A percentile compares a stretch with the other conserved stretches of the same genome.
phyloP scores from a whole-genome alignment of 2,329 filamentous ascomycete genomes.

The Aspergillus caelatus region DNA sequence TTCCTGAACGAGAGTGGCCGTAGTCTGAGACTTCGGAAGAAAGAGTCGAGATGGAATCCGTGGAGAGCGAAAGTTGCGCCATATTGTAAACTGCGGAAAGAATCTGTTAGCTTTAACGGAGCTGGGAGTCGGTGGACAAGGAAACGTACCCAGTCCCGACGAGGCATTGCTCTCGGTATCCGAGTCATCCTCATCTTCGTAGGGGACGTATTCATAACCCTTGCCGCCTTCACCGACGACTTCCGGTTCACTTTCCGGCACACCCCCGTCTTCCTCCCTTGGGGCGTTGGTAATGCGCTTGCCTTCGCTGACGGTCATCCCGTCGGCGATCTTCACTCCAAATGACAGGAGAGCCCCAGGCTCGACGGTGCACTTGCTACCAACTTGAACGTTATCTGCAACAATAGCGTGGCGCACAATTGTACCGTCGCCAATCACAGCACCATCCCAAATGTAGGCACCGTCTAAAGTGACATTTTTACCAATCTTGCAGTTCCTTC shows the following conservation, averaged over 20 bases:
- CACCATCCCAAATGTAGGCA: slow-evolving; percentile 87
- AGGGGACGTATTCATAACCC: slow-evolving; percentile 67
- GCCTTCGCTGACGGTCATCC: slow-evolving; percentile 47
- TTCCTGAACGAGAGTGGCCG: slow-evolving; percentile 64
- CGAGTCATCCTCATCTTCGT: slow-evolving; percentile 67
- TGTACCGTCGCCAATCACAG: slow-evolving; percentile 73
- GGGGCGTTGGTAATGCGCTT: slow-evolving; percentile 50
- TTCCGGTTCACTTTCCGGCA: slow-evolving; percentile 50
- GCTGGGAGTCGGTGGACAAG: neutral
- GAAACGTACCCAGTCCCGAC: slow-evolving; percentile 39
- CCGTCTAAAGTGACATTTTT: slow-evolving; percentile 77
- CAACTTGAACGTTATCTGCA: slow-evolving; percentile 71
- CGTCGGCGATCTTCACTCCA: slow-evolving; percentile 71
- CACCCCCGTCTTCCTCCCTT: slow-evolving; percentile 47
- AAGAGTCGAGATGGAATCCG: slow-evolving; percentile 65
- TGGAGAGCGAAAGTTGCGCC: slow-evolving; percentile 48
- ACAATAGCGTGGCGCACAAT: slow-evolving; percentile 74
- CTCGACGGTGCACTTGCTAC: slow-evolving; percentile 69
- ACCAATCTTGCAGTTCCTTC: slow-evolving; percentile 82
- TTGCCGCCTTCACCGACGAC: slow-evolving; percentile 62
- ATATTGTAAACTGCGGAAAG: slow-evolving; percentile 52
- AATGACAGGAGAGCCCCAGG: slow-evolving; percentile 79
- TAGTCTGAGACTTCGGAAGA: slow-evolving; percentile 57
- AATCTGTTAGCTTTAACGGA: slow-evolving; percentile 15
- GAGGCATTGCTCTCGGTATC: slow-evolving; percentile 65